Percentiles rank a stretch among this genome's conserved stretches.
These are phyloP conservation scores for Neoboletus magnificus DNA, from an alignment of 768 basidiomycete genomes.

Conservation along the genomic window DNA sequence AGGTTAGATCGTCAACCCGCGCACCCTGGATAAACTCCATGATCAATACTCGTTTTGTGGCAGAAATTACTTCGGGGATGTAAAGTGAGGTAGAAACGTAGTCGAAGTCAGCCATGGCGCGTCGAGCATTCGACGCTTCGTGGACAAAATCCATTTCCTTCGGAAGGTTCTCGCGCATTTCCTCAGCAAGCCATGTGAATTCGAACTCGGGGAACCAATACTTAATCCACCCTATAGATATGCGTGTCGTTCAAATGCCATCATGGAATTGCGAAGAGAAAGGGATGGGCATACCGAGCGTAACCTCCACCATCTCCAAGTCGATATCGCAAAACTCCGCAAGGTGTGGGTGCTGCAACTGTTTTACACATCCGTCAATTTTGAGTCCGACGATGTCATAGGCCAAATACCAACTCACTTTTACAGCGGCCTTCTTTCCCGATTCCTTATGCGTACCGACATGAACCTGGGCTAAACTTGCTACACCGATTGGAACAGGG, in stretches of 20 bases:
- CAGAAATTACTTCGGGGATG: conserved; percentile 77
- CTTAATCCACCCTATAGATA: conserved; percentile 70
- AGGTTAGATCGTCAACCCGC: conserved; percentile 83
- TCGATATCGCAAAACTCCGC: conserved; percentile 91
- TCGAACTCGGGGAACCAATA: conserved; percentile 95
- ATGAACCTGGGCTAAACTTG: conserved; percentile 95
- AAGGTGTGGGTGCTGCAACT: conserved; percentile 91
- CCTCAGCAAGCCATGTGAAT: conserved; percentile 88
- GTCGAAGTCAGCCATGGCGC: conserved; percentile 67
- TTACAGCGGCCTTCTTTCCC: conserved; percentile 81
- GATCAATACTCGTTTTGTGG: conserved; percentile 80
- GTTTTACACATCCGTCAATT: conserved; percentile 5
- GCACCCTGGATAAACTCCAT: conserved; percentile 96
- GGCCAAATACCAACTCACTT: conserved; percentile 43
- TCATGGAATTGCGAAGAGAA: not conserved
- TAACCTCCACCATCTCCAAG: conserved; percentile 78
- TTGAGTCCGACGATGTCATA: not conserved
- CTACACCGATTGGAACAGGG: conserved; percentile 86
- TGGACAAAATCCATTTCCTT: conserved; percentile 94
- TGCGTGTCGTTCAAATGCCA: not conserved
- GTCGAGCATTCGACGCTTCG: conserved; percentile 83
- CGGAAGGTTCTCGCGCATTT: conserved; percentile 90
- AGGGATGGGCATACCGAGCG: conserved; percentile 47
- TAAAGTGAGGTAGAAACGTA: conserved; percentile 76
- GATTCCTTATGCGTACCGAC: conserved; percentile 68